Base-by-base conservation (phyloP, 208 protist species). In the Trypanosoma melophagium region DNA sequence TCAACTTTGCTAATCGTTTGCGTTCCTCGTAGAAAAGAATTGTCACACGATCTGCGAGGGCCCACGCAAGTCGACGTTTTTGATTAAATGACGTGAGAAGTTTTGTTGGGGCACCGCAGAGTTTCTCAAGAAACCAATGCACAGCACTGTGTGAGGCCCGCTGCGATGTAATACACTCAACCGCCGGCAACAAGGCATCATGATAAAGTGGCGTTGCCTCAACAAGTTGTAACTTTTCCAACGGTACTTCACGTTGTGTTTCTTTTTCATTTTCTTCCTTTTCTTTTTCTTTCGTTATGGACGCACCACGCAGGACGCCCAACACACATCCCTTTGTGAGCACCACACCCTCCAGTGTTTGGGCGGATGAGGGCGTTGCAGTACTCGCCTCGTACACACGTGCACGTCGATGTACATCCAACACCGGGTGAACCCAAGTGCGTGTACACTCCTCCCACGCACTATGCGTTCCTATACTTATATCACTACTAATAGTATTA, bases 131-230 rank as follows among this genome's bases (percentile, higher is more conserved):
- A 45, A 66, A 75, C 69, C 77, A 66, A 54, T 77, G 65, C 52
- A 74, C 21, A 21, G 78, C 25, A 19, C 66, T 83, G 41, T 66
- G 75, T 7, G 78, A 83, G n/a, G 74, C 69, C 40, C 64, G 64
- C 19, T 73, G 67, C 13, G 78, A 69, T 51, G 69, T 42, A 38
- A 83, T 80, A 21, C 62, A 69, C 45, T 83, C 78, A 50, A 79
- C 25, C 25, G 74, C 55, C 7, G 78, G 78, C 28, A 83, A 51
- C 24, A 83, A 60, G 5, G 65, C 42, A 41, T 83, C 78, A 47
- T 67, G 53, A 57, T 72, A 80, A 31, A 80, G 45, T 2, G 78
- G 51, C 31, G 67, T 65, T 38, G 73, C 50, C 0, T 44, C 57
- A 9, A 52, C 44, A 10, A 83, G 66, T 25, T 66, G 44, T 13